Evolutionary conservation across 495 filamentous ascomycete species (phyloP).

Genomic region (Tetracladium marchalianum): DNA sequence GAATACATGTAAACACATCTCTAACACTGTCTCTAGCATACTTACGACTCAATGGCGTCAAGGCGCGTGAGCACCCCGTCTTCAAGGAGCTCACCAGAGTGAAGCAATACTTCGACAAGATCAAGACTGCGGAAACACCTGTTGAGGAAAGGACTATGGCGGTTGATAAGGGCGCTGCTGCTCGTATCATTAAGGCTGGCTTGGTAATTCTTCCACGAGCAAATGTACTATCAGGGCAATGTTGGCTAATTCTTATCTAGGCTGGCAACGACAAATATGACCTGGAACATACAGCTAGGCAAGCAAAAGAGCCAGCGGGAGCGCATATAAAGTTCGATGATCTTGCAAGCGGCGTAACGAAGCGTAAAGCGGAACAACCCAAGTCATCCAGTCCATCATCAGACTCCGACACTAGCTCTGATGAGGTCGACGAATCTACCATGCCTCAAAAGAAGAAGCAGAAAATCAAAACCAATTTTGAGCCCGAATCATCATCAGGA

Average conservation of each 20-base stretch:
- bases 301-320: conserved; percentile 41
- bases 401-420: conserved; percentile 15
- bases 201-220: conserved; percentile 41
- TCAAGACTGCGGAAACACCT: conserved; percentile 50
- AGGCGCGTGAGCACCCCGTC: conserved; percentile 75
- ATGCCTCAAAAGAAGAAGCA: not conserved
- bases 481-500: too few relatives aligned
- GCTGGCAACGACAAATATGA: conserved; percentile 56
- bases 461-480: not conserved
- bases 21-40: conserved; percentile 48
- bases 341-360: conserved; percentile 13
- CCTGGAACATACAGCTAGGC: conserved; percentile 39
- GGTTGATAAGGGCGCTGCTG: conserved; percentile 73
- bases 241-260: conserved; percentile 21
- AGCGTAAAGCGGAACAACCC: conserved; percentile 27
- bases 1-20: not conserved
- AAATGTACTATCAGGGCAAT: not conserved
- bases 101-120: conserved; percentile 88
- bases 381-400: conserved; percentile 18
- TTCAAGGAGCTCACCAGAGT: conserved; percentile 77
- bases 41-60: conserved; percentile 65
- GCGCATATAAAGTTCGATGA: conserved; percentile 39
- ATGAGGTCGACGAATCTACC: conserved; percentile 4
- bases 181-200: conserved; percentile 69
- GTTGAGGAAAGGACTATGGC: conserved; percentile 45